These are phyloP conservation scores for Kodamaea hsintzibuensis DNA, from an alignment of 805 yeast species.

Conservation along the genomic window DNA sequence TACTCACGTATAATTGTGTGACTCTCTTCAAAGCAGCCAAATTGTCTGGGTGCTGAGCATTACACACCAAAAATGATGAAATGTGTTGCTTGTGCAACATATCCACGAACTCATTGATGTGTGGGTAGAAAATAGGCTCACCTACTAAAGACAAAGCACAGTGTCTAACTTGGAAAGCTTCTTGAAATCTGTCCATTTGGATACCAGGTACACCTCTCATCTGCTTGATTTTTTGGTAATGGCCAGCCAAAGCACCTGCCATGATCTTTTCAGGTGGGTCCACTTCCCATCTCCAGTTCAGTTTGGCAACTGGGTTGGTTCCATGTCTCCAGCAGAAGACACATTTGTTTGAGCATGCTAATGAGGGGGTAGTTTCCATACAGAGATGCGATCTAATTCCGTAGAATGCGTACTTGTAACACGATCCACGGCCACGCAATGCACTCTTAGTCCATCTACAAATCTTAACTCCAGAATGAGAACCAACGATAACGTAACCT, in stretches of 20 bases:
- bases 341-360: conserved; percentile 93
- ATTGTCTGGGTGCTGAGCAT: conserved; percentile 94
- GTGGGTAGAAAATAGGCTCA: conserved; percentile 92
- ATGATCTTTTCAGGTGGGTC: conserved; percentile 84
- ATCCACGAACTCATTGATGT: conserved; percentile 79
- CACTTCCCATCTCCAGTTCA: conserved; percentile 91
- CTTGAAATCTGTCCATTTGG: conserved; percentile 83
- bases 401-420: conserved; percentile 89
- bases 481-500: conserved; percentile 90
- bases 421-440: conserved; percentile 88
- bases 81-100: conserved; percentile 79
- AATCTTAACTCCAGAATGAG: conserved; percentile 92
- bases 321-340: conserved; percentile 98
- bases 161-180: conserved; percentile 85
- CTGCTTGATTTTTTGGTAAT: conserved; percentile 88
- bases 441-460: conserved; percentile 98
- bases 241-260: conserved; percentile 85
- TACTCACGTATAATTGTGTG: conserved; percentile 88
- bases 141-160: conserved; percentile 94
- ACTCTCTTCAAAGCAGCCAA: conserved; percentile 68
- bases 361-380: conserved; percentile 93
- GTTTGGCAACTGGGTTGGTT: conserved; percentile 93
- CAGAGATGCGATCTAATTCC: conserved; percentile 89
- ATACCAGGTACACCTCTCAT: conserved; percentile 97
- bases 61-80: conserved; percentile 87